Base-by-base conservation (phyloP, 352 stramenopile species). In the Phytophthora foliorum region DNA sequence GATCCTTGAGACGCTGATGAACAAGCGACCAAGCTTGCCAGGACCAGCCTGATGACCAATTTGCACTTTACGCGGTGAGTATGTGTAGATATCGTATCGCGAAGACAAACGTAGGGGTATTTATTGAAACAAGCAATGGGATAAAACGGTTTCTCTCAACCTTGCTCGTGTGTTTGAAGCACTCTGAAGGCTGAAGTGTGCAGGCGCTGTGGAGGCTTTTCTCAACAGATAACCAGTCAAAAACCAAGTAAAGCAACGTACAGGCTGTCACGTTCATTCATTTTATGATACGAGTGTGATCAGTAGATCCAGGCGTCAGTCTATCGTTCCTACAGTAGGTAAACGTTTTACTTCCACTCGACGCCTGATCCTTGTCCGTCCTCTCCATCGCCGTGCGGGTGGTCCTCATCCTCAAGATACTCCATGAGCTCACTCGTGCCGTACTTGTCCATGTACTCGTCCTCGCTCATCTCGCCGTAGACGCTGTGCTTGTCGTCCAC, bases 371-470 rank as follows among this genome's bases (percentile, higher is more conserved):
- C 65, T 66, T 77, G 54, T 62, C 63, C 64, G 13, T 70, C 57
- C 32, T 82, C 72, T 48, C n/a, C 42, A 16, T 81, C 70, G 22
- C 53, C 61, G 42, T 74, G 72, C 17, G 55, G 57, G 54, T 82
- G 79, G 63, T 90, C 82, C n/a, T 89, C 81, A 39, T 91, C 82
- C 16, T 92, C 77, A 4, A 92, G 57, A 58, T 91, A 86, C 57
- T 93, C 85, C 83, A 93, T 93, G 66, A 96, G 78, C 63, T 94
- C 89, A 44, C 88, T 94, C 25, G 84, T 92, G 53, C 91, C 88
- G 58, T 89, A 97, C 58, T 86, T 86, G 77, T 96, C 88, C 84
- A 93, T 95, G 73, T 95, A 93, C 74, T 93, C 88, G 61, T 93
- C 85, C 63, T 93, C 84, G 19, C 64, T 89, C 81, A 92, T 91